phyloP scores from a whole-genome alignment of 2,329 filamentous ascomycete genomes.

The Penicillium sumatraense region DNA sequence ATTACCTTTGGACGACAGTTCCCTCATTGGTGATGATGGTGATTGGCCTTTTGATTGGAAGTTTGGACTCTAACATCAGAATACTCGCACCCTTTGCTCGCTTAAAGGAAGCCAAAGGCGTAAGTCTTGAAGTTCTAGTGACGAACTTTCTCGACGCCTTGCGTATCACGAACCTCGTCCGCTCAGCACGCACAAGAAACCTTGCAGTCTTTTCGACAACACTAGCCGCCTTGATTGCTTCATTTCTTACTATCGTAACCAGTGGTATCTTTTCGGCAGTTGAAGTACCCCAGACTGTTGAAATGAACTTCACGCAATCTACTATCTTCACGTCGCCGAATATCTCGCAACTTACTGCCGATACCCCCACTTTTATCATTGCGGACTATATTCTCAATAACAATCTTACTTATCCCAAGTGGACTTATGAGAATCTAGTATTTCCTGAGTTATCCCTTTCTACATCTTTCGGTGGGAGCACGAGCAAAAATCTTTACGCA shows the following conservation, averaged over 20 bases:
- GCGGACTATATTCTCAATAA: slow-evolving; percentile 14
- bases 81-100: slow-evolving; percentile 8
- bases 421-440: slow-evolving; percentile 11
- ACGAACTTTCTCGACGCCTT: slow-evolving; percentile 8
- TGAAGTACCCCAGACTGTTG: not conserved
- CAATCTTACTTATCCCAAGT: slow-evolving; percentile 9
- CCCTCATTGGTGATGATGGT: slow-evolving; percentile 8
- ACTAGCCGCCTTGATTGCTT: slow-evolving; percentile 4
- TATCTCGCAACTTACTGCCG: not conserved
- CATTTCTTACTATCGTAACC: slow-evolving; percentile 9
- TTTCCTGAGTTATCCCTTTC: not conserved
- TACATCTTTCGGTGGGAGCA: too few species aligned
- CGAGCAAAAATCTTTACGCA: not conserved
- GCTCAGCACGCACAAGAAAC: not conserved
- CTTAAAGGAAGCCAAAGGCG: slow-evolving; percentile 1
- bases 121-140: not conserved
- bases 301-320: slow-evolving; percentile 2
- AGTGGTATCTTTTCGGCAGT: slow-evolving; percentile 13
- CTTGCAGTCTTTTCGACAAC: slow-evolving; percentile 10
- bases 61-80: slow-evolving; percentile 11
- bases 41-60: slow-evolving; percentile 3
- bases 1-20: slow-evolving; percentile 17
- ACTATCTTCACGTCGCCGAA: not conserved
- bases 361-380: not conserved
- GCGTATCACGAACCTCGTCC: not conserved